These are phyloP conservation scores for Leptographium wingfieldii DNA, from an alignment of 2,329 filamentous ascomycete genomes.

Conservation along the genomic window DNA sequence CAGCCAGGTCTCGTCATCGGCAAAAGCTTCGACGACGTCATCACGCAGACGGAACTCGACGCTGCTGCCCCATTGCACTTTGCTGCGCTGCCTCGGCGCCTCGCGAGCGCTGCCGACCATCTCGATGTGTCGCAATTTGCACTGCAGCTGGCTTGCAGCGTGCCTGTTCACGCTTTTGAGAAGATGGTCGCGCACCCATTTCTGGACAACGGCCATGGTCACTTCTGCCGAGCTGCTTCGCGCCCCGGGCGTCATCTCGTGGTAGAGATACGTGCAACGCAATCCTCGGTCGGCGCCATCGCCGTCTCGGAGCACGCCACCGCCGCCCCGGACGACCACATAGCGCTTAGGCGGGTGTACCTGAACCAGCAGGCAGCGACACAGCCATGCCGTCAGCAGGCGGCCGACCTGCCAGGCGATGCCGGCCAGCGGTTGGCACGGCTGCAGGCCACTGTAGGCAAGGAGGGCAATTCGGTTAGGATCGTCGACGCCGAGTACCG, in stretches of 20 bases:
- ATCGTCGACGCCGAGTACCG: slow-evolving; percentile 14
- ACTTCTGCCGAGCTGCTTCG: not conserved
- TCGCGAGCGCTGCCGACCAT: slow-evolving; percentile 3
- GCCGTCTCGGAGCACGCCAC: slow-evolving; percentile 5
- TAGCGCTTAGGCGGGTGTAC: slow-evolving; percentile 13
- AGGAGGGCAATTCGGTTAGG: slow-evolving; percentile 18
- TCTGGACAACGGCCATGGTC: slow-evolving; percentile 3
- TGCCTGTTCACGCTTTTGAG: slow-evolving; percentile 5
- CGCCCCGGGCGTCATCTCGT: slow-evolving; percentile 10
- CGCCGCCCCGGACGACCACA: slow-evolving; percentile 16
- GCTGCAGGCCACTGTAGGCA: slow-evolving; percentile 18
- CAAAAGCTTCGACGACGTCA: slow-evolving; percentile 16
- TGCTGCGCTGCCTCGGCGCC: not conserved
- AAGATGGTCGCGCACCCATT: slow-evolving; percentile 9
- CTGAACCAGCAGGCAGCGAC: slow-evolving; percentile 18
- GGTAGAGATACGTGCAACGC: slow-evolving; percentile 22
- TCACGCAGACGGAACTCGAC: slow-evolving; percentile 20
- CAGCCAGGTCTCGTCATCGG: slow-evolving; percentile 21
- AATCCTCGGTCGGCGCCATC: not conserved
- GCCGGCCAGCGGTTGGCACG: slow-evolving; percentile 18
- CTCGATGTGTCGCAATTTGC: slow-evolving; percentile 12
- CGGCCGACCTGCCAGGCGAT: slow-evolving; percentile 20
- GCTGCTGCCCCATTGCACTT: slow-evolving; percentile 13
- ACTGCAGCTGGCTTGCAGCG: not conserved
- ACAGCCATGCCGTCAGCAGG: slow-evolving; percentile 19